These are phyloP conservation scores for Plasmopara viticola DNA, from an alignment of 352 stramenopile genomes.

Conservation along the genomic window DNA sequence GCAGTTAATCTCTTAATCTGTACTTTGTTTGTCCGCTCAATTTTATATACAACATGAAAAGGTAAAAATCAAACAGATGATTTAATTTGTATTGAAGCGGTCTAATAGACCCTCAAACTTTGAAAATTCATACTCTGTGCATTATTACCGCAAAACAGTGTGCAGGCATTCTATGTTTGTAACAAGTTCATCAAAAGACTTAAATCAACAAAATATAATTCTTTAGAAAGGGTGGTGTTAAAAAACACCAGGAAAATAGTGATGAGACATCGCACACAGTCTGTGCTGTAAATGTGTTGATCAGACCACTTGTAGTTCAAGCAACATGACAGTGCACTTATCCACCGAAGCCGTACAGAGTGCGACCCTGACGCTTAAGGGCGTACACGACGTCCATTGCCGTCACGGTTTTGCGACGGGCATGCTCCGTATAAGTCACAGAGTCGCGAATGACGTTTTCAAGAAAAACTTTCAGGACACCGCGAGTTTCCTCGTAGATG, in stretches of 20 bases:
- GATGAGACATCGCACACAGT: slow-evolving; percentile 1
- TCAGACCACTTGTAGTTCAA: not conserved
- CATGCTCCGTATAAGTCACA: slow-evolving; percentile 95
- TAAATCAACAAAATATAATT: no score
- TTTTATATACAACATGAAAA: no score
- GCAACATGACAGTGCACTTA: slow-evolving; percentile 24
- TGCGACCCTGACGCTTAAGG: slow-evolving; percentile 95
- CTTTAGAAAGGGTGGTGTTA: slow-evolving; percentile 33
- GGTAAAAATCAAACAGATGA: no score
- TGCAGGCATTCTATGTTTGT: no score
- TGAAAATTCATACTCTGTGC: no score
- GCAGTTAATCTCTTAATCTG: slow-evolving; percentile 38
- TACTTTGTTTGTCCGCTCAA: no score
- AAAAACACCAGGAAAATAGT: slow-evolving; percentile 36
- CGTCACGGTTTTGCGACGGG: slow-evolving; percentile 94
- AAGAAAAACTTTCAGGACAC: slow-evolving; percentile 98
- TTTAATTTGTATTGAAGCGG: no score
- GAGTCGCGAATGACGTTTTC: slow-evolving; percentile 97
- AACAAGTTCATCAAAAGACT: no score
- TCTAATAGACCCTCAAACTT: no score
- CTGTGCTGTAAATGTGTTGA: slow-evolving; percentile 2
- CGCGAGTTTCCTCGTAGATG: slow-evolving; percentile 98
- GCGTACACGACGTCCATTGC: slow-evolving; percentile 98
- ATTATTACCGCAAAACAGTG: no score
- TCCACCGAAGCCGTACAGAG: slow-evolving; percentile 91